A percentile compares a stretch with the other conserved stretches of the same genome.
These are phyloP conservation scores for Aspergillus intermedius DNA, from an alignment of 2,329 filamentous ascomycete genomes.

Conservation along the genomic window DNA sequence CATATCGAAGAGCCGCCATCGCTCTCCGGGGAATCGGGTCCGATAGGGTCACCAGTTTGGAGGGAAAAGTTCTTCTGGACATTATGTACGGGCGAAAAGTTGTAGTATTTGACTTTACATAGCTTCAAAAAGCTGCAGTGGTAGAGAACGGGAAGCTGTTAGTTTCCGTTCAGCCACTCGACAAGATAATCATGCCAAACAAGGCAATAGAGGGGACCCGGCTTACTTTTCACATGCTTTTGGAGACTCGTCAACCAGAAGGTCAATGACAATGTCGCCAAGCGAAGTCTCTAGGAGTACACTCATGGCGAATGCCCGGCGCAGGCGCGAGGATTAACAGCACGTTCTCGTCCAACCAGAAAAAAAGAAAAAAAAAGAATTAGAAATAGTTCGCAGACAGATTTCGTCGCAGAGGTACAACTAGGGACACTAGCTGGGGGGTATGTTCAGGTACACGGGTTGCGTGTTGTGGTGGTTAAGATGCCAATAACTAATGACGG, in stretches of 20 bases:
- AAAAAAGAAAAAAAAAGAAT: neutral
- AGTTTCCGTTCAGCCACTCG: conserved; percentile 50
- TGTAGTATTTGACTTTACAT: conserved; percentile 99
- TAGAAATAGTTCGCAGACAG: neutral
- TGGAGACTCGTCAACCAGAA: conserved; percentile 81
- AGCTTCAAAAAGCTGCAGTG: conserved; percentile 83
- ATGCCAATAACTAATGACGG: no score
- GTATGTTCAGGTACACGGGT: no score
- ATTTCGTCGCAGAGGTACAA: no score
- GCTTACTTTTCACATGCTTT: conserved; percentile 92
- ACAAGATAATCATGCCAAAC: conserved; percentile 9
- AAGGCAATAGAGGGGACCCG: conserved; percentile 2
- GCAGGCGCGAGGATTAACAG: conserved; percentile 10
- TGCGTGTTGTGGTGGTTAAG: no score
- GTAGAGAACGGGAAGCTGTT: conserved; percentile 40
- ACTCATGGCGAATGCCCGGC: conserved; percentile 57
- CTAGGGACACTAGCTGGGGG: no score
- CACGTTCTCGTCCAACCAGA: conserved; percentile 3
- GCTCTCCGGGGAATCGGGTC: conserved; percentile 73
- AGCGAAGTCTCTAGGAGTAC: conserved; percentile 88
- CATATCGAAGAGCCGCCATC: conserved; percentile 93
- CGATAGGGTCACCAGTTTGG: conserved; percentile 90
- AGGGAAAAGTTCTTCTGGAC: conserved; percentile 95
- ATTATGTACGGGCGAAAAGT: conserved; percentile 86
- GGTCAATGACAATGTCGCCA: conserved; percentile 90